Evolutionary conservation across 257 asterid species (phyloP), one percentile per base, ranked within the genome.

Genomic region (Gentiana macrophylla): DNA sequence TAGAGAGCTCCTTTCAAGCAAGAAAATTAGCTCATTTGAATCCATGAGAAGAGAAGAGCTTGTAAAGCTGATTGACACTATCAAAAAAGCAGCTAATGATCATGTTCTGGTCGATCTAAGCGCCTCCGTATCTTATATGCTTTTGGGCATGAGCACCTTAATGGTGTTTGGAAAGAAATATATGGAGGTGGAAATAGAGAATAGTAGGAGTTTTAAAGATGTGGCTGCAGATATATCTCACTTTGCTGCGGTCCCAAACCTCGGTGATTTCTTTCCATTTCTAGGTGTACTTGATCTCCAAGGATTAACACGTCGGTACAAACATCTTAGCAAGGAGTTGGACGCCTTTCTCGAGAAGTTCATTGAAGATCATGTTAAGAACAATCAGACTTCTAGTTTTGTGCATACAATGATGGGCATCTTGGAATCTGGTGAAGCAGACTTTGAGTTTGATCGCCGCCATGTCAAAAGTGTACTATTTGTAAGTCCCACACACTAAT

Each of bases 161-260:
- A 67, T 67, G 72, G 45, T 67, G 5, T 67, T 62, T 12, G 68
- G 73, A 15, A 68, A 62, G 55, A 62, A 68, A 35, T 68, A 51
- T 5, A 46, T 51, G 68, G 61, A 68, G 9, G 46, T 35, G 47
- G 62, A 59, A 34, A 37, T 55, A 37, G 49, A 13, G 8, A 47
- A 46, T 6, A 63, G 36, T 53, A 61, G 67, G 9, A 24, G 24
- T 24, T 63, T 63, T 44, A 63, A 56, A 41, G 49, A 49, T 36
- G 33, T 37, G 38, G 49, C 51, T 50, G 53, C 56, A 37, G 64
- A 64, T n/a, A 49, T 43, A 8, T 24, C 59, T 9, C 58, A 52
- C 3, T 1, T 65, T 6, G 57, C 60, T 3, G 70, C 59, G 34
- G 10, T 24, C 9, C 62, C 53, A 4, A 57, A 46, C 15, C 45